Base-by-base conservation (phyloP, 2,329 filamentous ascomycete genomes). In the Sordariomycetes sp. region DNA sequence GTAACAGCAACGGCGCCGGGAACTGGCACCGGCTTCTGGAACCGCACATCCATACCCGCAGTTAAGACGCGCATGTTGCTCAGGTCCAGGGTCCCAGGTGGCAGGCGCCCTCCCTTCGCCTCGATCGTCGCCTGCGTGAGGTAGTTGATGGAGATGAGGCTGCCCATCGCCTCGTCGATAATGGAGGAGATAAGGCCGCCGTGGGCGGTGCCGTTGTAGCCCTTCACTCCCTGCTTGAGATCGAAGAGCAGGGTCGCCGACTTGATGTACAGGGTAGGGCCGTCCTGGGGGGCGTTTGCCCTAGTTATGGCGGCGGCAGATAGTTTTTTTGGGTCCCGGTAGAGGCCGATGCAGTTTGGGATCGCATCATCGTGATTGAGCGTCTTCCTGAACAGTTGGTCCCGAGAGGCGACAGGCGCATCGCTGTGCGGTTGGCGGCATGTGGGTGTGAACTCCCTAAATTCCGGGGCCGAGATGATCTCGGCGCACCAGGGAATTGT, bases 141-240 rank as follows among this genome's bases (percentile, higher is more conserved):
- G 53, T 62, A 57, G 51, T 65, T 66, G 54, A 60, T 50, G 25
- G 62, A 61, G 22, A 65, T 54, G 34, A 67, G 55, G 28, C 54
- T 54, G 25, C 64, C 64, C 65, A 67, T 67, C 39, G 62, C 62
- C 57, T 68, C 66, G 60, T 67, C 66, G 17, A 67, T 61, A 10
- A 65, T 10, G 10, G 61, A 54, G 8, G 59, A 48, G 12, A 63
- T 57, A 1, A 68, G 55, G 4, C 65, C 66, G 35, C 65, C 66
- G 55, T 68, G 65, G 1, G 60, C 57, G 7, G 61, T 56, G 28
- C 61, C 64, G 53, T 62, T 64, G 58, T 65, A 66, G 6, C 66
- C 64, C 17, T 62, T 62, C 35, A 65, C 51, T 1, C 62, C 65
- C 1, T 56, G 55, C 3, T 53, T 57, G 3, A 67, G 58, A 20